Conservation (phyloP, 805 yeast genomes). For the Komagataella phaffii region DNA sequence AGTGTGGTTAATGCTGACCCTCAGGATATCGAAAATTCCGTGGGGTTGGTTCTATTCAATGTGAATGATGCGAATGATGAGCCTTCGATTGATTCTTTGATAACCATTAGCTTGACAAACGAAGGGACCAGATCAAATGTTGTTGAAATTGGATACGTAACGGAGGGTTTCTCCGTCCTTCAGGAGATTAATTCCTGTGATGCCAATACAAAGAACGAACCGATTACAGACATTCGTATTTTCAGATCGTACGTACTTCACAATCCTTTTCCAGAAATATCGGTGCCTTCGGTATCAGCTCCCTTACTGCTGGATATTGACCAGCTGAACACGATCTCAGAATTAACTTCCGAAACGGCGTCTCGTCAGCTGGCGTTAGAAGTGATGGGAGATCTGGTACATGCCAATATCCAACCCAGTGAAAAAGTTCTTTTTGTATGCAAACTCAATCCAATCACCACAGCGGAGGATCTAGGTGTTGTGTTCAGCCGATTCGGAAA, state of each 20-base stretch:
- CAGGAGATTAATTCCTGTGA: conserved; percentile 26
- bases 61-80: neutral
- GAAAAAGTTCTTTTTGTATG: conserved; percentile 53
- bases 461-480: conserved; percentile 37
- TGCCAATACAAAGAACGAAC: conserved; percentile 25
- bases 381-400: conserved; percentile 49
- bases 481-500: conserved; percentile 53
- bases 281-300: conserved; percentile 13
- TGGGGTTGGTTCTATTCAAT: conserved; percentile 16
- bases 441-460: conserved; percentile 47
- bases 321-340: conserved; percentile 10
- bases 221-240: conserved; percentile 36
- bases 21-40: conserved; percentile 14
- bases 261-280: conserved; percentile 36
- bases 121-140: conserved; percentile 12
- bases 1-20: conserved; percentile 14
- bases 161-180: conserved; percentile 34
- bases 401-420: conserved; percentile 43
- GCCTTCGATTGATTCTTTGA: conserved; percentile 16
- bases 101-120: conserved; percentile 22
- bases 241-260: conserved; percentile 34
- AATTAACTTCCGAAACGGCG: conserved; percentile 20
- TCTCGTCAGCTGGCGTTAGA: conserved; percentile 51
- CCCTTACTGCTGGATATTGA: conserved; percentile 16
- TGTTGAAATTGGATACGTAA: conserved; percentile 32